Evolutionary conservation across 73 alveolate genomes (phyloP).

Genomic region (Paramecium sexaurelia): DNA sequence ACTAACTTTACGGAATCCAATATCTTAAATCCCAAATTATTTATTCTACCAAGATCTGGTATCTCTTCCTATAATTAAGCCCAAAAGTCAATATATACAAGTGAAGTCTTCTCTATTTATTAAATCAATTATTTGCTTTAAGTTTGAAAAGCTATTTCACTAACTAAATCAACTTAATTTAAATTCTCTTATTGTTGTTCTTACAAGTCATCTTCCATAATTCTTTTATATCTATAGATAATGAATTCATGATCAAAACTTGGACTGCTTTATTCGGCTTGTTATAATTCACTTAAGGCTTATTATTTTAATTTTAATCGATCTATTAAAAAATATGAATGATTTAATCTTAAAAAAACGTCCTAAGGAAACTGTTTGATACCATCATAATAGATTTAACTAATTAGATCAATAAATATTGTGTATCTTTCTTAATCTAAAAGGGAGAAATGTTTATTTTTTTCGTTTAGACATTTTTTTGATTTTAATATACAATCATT

Average conservation of each 20-base stretch:
- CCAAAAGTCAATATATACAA: constrained; percentile 48
- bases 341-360: constrained; percentile 17
- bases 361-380: constrained; percentile 35
- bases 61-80: constrained; percentile 37
- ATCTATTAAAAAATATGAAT: constrained; percentile 53
- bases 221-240: constrained; percentile 48
- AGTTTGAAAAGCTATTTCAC: neutral
- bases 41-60: constrained; percentile 51
- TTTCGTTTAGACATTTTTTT: neutral
- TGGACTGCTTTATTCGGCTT: constrained; percentile 48
- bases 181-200: constrained; percentile 31
- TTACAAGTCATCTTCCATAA: constrained; percentile 45
- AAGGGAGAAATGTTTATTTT: neutral
- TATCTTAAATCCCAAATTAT: constrained; percentile 6
- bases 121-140: neutral
- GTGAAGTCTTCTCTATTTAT: constrained; percentile 21
- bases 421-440: neutral
- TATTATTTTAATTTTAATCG: constrained; percentile 23
- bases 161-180: neutral
- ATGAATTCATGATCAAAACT: constrained; percentile 58
- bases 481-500: constrained; percentile 36
- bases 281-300: constrained; percentile 36
- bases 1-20: neutral
- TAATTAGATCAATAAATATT: neutral
- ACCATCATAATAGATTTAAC: constrained; percentile 29